Conservation (phyloP, 1,284 basidiomycete species). For the Moesziomyces globuligerus region DNA sequence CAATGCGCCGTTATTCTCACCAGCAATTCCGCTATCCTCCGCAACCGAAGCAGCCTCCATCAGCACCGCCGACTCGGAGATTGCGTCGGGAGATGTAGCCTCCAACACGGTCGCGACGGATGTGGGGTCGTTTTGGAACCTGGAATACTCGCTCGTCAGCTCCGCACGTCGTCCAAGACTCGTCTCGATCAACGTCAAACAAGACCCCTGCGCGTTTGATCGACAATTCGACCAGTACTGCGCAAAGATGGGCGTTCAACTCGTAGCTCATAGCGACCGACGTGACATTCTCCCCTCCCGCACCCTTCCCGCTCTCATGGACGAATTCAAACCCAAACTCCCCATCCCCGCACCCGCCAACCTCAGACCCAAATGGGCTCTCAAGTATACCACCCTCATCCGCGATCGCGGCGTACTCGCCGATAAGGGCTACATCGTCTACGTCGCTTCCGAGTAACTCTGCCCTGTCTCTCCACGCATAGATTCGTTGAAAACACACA, state of each 20-base stretch:
- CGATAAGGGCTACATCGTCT: constrained; percentile 53
- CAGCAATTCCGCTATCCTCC: constrained; percentile 36
- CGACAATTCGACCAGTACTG: constrained; percentile 47
- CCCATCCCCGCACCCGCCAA: constrained; percentile 23
- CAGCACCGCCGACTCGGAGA: constrained; percentile 7
- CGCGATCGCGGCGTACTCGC: constrained; percentile 57
- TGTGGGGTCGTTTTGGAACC: constrained; percentile 22
- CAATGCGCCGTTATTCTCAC: constrained; percentile 23
- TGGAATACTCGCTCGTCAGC: constrained; percentile 36
- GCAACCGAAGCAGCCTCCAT: constrained; percentile 21
- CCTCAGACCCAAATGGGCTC: constrained; percentile 47
- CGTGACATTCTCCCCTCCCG: constrained; percentile 49
- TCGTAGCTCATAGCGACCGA: constrained; percentile 50
- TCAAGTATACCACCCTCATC: constrained; percentile 60
- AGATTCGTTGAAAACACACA: background rate
- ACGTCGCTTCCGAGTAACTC: constrained; percentile 11
- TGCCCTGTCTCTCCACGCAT: too few relatives aligned
- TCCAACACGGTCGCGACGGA: constrained; percentile 4
- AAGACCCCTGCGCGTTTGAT: constrained; percentile 51
- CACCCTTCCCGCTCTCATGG: constrained; percentile 48
- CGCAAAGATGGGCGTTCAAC: constrained; percentile 40
- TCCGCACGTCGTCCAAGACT: constrained; percentile 39
- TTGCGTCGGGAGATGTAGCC: constrained; percentile 13
- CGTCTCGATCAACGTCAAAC: constrained; percentile 54
- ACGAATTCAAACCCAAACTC: constrained; percentile 47